Evolutionary conservation across 2,329 filamentous ascomycete species (phyloP).

Genomic region (Lecanosticta acicola): DNA sequence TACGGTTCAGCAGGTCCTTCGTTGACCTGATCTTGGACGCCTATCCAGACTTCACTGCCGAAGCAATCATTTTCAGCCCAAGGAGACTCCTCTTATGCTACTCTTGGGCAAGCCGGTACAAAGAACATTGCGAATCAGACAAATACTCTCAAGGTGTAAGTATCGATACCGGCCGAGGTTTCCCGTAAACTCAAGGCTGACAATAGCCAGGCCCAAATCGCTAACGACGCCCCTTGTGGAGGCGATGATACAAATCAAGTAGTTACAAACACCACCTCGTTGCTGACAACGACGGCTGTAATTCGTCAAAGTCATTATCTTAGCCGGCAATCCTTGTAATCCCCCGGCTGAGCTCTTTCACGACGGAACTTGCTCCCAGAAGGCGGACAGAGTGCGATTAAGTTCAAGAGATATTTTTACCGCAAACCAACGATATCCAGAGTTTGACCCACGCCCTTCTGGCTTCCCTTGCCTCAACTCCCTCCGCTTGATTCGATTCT

Average conservation of each 20-base stretch:
- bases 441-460: slow-evolving; percentile 57
- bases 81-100: slow-evolving; percentile 49
- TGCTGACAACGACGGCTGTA: slow-evolving; percentile 16
- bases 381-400: too few relatives aligned
- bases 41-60: slow-evolving; percentile 37
- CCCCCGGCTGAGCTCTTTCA: slow-evolving; percentile 54
- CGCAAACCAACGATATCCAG: slow-evolving; percentile 15
- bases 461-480: slow-evolving; percentile 53
- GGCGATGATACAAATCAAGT: slow-evolving; percentile 48
- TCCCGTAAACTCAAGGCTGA: background rate
- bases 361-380: slow-evolving; percentile 59
- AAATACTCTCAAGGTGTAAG: slow-evolving; percentile 26
- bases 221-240: slow-evolving; percentile 58
- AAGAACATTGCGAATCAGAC: slow-evolving; percentile 35
- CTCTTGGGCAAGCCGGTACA: slow-evolving; percentile 51
- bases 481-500: slow-evolving; percentile 55
- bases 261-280: slow-evolving; percentile 40
- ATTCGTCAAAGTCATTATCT: slow-evolving; percentile 25
- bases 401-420: too few relatives aligned
- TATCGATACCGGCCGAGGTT: background rate
- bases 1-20: slow-evolving; percentile 39
- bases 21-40: slow-evolving; percentile 39
- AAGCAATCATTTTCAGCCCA: slow-evolving; percentile 47
- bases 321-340: slow-evolving; percentile 46
- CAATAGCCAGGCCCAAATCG: slow-evolving; percentile 47